A percentile compares a stretch with the other conserved stretches of the same genome.
Evolutionary conservation across 305 asterid genomes (phyloP).

Genomic region (Fraxinus platypoda): DNA sequence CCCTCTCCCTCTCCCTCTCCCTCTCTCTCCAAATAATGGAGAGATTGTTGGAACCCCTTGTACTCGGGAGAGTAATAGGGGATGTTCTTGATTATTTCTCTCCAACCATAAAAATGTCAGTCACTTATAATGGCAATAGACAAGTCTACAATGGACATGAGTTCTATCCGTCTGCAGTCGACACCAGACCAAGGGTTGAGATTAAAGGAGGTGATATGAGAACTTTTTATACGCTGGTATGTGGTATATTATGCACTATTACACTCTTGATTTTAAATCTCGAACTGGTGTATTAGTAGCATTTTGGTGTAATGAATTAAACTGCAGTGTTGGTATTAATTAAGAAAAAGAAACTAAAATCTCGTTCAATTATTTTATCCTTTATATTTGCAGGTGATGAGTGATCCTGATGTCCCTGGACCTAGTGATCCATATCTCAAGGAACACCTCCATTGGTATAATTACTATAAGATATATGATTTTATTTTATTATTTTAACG

Average conservation of each 20-base stretch:
- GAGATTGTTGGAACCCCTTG: constrained; percentile 41
- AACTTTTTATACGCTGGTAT: constrained; percentile 61
- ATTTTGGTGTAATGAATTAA: too few relatives aligned
- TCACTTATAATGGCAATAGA: constrained; percentile 39
- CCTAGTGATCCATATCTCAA: constrained; percentile 68
- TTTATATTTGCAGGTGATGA: constrained; percentile 44
- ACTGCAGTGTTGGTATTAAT: too few relatives aligned
- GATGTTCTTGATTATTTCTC: constrained; percentile 52
- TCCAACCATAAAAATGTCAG: constrained; percentile 34
- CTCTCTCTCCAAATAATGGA: constrained; percentile 14
- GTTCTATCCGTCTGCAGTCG: constrained; percentile 54
- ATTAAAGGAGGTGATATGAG: constrained; percentile 50
- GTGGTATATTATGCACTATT: too few relatives aligned
- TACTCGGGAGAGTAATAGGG: constrained; percentile 56
- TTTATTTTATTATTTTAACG: background rate
- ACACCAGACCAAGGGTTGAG: constrained; percentile 38
- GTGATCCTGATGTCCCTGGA: constrained; percentile 74
- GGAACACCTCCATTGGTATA: constrained; percentile 68
- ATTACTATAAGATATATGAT: too few relatives aligned
- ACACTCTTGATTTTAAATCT: too few relatives aligned
- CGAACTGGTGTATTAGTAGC: too few relatives aligned
- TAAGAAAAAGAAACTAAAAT: background rate
- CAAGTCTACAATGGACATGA: constrained; percentile 57
- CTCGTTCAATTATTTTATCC: background rate
- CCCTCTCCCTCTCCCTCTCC: background rate